phyloP scores from a whole-genome alignment of 2,329 filamentous ascomycete genomes.

The Pseudocercospora musae region DNA sequence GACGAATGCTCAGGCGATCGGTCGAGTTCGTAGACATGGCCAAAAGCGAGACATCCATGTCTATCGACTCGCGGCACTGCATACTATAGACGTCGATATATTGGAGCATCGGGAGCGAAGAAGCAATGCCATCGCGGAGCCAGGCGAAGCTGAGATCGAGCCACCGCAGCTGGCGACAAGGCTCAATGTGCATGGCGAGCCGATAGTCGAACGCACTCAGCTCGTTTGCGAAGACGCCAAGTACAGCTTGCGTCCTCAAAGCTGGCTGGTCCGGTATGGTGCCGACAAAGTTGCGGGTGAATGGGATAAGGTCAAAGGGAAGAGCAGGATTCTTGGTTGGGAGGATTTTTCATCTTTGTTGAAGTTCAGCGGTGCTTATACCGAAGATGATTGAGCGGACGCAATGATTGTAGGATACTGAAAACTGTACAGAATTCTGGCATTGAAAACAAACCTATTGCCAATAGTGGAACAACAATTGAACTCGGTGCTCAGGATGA shows the following conservation, averaged over 20 bases:
- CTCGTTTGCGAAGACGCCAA: constrained; percentile 29
- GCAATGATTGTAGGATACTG: neutral
- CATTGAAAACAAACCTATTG: no score
- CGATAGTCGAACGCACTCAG: constrained; percentile 29
- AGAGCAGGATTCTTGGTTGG: constrained; percentile 30
- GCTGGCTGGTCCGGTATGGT: constrained; percentile 27
- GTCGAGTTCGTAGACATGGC: constrained; percentile 56
- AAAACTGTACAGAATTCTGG: no score
- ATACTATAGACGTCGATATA: constrained; percentile 54
- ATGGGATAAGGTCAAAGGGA: constrained; percentile 21
- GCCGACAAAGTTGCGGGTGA: constrained; percentile 10
- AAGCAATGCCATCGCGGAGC: constrained; percentile 25
- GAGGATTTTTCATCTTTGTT: constrained; percentile 35
- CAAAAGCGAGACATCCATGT: constrained; percentile 58
- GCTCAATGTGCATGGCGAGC: neutral
- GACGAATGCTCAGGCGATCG: constrained; percentile 62
- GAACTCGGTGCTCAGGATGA: no score
- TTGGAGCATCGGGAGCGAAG: constrained; percentile 44
- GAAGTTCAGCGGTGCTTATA: constrained; percentile 34
- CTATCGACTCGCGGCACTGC: constrained; percentile 77
- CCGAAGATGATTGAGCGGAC: constrained; percentile 28
- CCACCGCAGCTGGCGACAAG: constrained; percentile 19
- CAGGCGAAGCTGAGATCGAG: constrained; percentile 11
- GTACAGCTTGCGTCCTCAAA: constrained; percentile 35
- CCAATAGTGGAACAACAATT: no score